Evolutionary conservation across 768 basidiomycete species (phyloP), one percentile per base, ranked within the genome.

Genomic region (Tephrocybe sp.): DNA sequence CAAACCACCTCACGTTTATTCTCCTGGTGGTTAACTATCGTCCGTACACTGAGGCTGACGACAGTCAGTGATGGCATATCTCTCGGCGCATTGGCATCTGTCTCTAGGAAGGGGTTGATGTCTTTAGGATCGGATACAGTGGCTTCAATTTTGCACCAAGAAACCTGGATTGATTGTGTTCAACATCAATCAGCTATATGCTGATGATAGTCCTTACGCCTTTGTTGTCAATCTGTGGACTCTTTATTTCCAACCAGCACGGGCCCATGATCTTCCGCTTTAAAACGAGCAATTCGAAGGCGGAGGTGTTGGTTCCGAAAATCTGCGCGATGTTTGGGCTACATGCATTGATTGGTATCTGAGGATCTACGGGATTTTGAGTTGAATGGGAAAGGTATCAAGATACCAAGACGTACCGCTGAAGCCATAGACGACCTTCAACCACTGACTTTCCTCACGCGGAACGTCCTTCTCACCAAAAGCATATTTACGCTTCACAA

Each of bases 231-330:
- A 95, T 71, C 20, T 77, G 69, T 1, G 88, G 86, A 40, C 86
- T 79, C 69, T 88, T 87, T 55, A 99, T 80, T 50, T 86, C 79
- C 39, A 99, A 73, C 97, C 97, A 99, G 65, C 97, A 98, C 0
- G 97, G 95, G 0, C 97, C 97, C 94, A 98, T 98, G 51, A 98
- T 97, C 71, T 95, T 97, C 26, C 94, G 84, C 68, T 98, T 98
- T 40, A 98, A 60, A 2, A 94, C 95, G 17, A 99, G 80, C 9
- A 93, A 73, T 65, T 98, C 97, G 59, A 99, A 99, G 0, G 96
- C 88, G 46, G 74, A 91, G 4, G 94, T 96, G 58, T 85, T 94
- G 2, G 95, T 89, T 11, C 97, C 97, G 58, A 98, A 89, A 10
- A 98, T 85, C 50, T 81, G 83, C 28, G 84, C 77, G 64, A 98